Conservation (phyloP, 495 filamentous ascomycete genomes). For the Baudoinia panamericana region DNA sequence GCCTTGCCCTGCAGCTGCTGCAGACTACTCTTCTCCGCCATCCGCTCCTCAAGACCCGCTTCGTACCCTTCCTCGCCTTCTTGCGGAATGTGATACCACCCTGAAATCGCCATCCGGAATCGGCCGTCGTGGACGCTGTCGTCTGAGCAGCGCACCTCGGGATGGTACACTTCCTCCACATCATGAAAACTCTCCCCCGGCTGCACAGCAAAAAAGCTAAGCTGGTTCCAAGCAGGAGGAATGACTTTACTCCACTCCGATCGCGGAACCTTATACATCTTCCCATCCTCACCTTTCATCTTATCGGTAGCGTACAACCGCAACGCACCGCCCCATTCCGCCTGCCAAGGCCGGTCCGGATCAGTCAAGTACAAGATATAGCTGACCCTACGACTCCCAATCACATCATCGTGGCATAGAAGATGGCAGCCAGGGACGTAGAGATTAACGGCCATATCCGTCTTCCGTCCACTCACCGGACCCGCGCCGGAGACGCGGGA, state of each 20-base stretch:
- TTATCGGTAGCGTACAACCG: slow-evolving; percentile 68
- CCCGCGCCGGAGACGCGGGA: slow-evolving; percentile 73
- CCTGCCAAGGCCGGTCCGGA: slow-evolving; percentile 80
- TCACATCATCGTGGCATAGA: slow-evolving; percentile 95
- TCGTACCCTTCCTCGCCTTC: slow-evolving; percentile 88
- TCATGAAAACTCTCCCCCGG: slow-evolving; percentile 96
- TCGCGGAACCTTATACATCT: slow-evolving; percentile 50
- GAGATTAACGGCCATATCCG: slow-evolving; percentile 98
- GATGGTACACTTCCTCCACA: slow-evolving; percentile 90
- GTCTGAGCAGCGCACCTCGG: slow-evolving; percentile 42
- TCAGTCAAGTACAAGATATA: slow-evolving; percentile 96
- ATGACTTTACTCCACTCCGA: slow-evolving; percentile 50
- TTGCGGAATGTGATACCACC: slow-evolving; percentile 99
- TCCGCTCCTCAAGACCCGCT: slow-evolving; percentile 72
- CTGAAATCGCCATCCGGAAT: slow-evolving; percentile 91
- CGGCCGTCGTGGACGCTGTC: slow-evolving; percentile 53
- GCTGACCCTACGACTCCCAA: slow-evolving; percentile 80
- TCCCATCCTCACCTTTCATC: slow-evolving; percentile 49
- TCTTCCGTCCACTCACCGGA: slow-evolving; percentile 80
- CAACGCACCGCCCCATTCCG: slow-evolving; percentile 87
- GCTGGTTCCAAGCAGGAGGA: slow-evolving; percentile 90
- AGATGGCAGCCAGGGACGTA: slow-evolving; percentile 95
- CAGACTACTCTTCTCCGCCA: slow-evolving; percentile 77
- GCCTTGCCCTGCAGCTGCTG: slow-evolving; percentile 83
- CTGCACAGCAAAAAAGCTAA: slow-evolving; percentile 96